A percentile compares a stretch with the other conserved stretches of the same genome.
These are phyloP conservation scores for Chrysoporthe austroafricana DNA, from an alignment of 2,329 filamentous ascomycete species.

Conservation along the genomic window DNA sequence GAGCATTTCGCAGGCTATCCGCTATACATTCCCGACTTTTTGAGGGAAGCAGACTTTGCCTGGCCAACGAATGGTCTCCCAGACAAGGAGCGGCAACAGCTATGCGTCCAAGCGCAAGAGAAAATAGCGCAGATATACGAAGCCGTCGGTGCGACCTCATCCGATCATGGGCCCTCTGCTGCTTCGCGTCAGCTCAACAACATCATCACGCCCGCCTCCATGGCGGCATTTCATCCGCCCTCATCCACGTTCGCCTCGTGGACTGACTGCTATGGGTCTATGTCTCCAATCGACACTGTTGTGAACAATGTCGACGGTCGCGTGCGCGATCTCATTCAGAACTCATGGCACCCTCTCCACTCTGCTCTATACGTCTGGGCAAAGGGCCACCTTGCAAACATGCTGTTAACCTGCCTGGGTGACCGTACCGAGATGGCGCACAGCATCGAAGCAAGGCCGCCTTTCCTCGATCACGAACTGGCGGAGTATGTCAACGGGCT, in stretches of 20 bases:
- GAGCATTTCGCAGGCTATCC: constrained; percentile 60
- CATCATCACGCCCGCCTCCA: constrained; percentile 16
- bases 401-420: too few species aligned
- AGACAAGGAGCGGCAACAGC: constrained; percentile 25
- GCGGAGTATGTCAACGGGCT: too few species aligned
- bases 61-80: constrained; percentile 37
- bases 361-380: too few species aligned
- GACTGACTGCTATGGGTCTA: background rate
- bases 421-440: too few species aligned
- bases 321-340: background rate
- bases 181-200: constrained; percentile 9
- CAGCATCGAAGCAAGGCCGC: too few species aligned
- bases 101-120: background rate
- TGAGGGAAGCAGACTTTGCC: constrained; percentile 52
- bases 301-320: constrained; percentile 26
- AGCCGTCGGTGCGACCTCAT: constrained; percentile 13
- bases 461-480: too few species aligned
- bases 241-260: background rate
- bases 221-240: constrained; percentile 20
- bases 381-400: too few species aligned
- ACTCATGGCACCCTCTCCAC: too few species aligned
- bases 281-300: constrained; percentile 2
- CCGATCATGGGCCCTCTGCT: constrained; percentile 2
- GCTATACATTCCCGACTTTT: constrained; percentile 49
- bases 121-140: constrained; percentile 9